Percentiles rank a stretch among this genome's conserved stretches.
These are phyloP conservation scores for Canariomyces notabilis DNA, from an alignment of 2,329 filamentous ascomycete species.

Conservation along the genomic window DNA sequence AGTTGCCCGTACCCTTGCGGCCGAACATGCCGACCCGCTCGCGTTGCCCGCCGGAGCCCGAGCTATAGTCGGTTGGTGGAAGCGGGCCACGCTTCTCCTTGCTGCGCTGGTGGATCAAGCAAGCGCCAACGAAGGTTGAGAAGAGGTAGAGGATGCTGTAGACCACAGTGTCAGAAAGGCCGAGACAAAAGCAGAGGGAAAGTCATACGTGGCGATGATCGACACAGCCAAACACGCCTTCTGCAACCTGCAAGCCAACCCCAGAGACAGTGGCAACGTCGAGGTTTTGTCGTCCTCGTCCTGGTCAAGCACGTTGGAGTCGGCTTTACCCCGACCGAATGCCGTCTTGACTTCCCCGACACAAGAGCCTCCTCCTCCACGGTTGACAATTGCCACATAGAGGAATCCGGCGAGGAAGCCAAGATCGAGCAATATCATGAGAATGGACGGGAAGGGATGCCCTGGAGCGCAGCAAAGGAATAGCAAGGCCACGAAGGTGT, in stretches of 20 bases:
- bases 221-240: conserved; percentile 72
- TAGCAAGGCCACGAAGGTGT: conserved; percentile 66
- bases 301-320: conserved; percentile 42
- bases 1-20: conserved; percentile 7
- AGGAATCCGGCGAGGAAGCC: conserved; percentile 73
- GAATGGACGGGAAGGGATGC: conserved; percentile 62
- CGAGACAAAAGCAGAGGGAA: not conserved
- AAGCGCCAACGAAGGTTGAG: conserved; percentile 25
- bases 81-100: conserved; percentile 38
- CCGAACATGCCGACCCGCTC: conserved; percentile 13
- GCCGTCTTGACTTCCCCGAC: conserved; percentile 55
- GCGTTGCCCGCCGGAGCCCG: conserved; percentile 17
- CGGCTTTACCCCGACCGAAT: conserved; percentile 59
- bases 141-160: conserved; percentile 32
- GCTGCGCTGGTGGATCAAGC: conserved; percentile 28
- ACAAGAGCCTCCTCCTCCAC: conserved; percentile 64
- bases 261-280: too few relatives aligned
- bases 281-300: conserved; percentile 41
- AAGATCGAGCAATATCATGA: conserved; percentile 72
- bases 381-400: conserved; percentile 72
- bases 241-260: conserved; percentile 66
- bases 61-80: conserved; percentile 32
- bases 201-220: conserved; percentile 65
- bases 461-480: conserved; percentile 78
- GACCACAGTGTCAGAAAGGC: not conserved